Evolutionary conservation across 352 stramenopile species (phyloP), one percentile per base, ranked within the genome.

Genomic region (Phytophthora citricola): DNA sequence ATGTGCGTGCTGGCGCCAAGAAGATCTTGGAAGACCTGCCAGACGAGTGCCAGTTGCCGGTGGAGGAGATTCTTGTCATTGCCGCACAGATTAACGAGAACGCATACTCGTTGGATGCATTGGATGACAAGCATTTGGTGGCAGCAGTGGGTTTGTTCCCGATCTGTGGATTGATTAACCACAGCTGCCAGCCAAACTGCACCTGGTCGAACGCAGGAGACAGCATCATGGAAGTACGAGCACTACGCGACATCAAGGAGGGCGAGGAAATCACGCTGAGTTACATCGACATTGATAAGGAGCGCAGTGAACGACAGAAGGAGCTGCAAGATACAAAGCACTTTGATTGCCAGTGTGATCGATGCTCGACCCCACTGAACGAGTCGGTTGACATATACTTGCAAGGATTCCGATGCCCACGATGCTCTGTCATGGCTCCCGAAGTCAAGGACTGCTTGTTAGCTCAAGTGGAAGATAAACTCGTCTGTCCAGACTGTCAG

Each of bases 31-130:
- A 79, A 36, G 46, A 78, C 34, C 43, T 85, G 1, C 63, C 75
- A n/a, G 38, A 58, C 31, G 72, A 81, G 32, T 79, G 69, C 29
- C 63, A 75, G 3, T 24, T 85, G 29, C 39, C 73, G n/a, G 73
- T 81, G 34, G 66, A 79, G 0, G 78, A 87, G 32, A 65, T 83
- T 20, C 50, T 87, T 10, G 73, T 72, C 8, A 57, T 87, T 32
- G 78, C 78, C 0, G 78, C 72, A 0, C 73, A 81, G 58, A 75
- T 87, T 6, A 87, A 87, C 44, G 78, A 87, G 62, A 87, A 85
- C 58, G 57, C 75, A 27, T 83, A 87, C 52, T 76, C 78, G 22
- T 34, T 84, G 2, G 75, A 81, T 36, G 76, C 75, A 10, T 26
- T 78, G 44, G 69, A 81, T 32, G 71, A 76, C 20, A 64, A 71